Conservation (phyloP, 2,329 filamentous ascomycete genomes). For the Alternaria viburni region DNA sequence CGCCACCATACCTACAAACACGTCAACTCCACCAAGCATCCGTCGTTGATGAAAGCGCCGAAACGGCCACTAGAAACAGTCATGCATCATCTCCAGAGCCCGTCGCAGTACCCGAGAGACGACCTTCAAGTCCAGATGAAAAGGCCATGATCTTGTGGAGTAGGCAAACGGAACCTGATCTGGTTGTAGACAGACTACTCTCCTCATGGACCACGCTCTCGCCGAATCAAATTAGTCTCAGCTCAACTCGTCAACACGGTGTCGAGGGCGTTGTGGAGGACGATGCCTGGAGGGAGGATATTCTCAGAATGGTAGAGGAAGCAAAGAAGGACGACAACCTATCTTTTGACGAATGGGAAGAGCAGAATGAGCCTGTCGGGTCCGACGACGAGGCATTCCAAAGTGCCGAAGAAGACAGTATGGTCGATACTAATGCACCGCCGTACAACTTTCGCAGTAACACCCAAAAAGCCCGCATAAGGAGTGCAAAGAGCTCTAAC, state of each 20-base stretch:
- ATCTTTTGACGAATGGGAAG: conserved; percentile 4
- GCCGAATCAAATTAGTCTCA: conserved; percentile 12
- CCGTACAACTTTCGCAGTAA: background rate
- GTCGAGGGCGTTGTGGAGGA: background rate
- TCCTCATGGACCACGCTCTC: conserved; percentile 20
- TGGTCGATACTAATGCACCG: background rate
- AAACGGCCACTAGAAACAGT: background rate
- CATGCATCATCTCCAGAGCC: background rate
- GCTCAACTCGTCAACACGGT: background rate
- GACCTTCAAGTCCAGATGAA: background rate
- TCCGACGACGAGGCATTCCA: background rate
- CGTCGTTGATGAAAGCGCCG: background rate
- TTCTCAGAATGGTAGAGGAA: background rate
- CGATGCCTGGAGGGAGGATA: background rate
- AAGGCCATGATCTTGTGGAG: conserved; percentile 7
- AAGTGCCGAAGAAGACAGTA: background rate
- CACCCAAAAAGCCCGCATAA: background rate
- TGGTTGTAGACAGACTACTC: conserved; percentile 24
- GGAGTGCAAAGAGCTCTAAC: background rate
- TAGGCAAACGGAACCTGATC: conserved; percentile 13
- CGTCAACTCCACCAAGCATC: background rate
- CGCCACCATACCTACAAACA: conserved; percentile 16
- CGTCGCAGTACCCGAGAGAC: background rate
- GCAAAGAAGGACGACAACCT: background rate
- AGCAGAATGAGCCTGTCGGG: background rate